Conservation (phyloP, 805 yeast species). For the Wickerhamomyces xylosicus region DNA sequence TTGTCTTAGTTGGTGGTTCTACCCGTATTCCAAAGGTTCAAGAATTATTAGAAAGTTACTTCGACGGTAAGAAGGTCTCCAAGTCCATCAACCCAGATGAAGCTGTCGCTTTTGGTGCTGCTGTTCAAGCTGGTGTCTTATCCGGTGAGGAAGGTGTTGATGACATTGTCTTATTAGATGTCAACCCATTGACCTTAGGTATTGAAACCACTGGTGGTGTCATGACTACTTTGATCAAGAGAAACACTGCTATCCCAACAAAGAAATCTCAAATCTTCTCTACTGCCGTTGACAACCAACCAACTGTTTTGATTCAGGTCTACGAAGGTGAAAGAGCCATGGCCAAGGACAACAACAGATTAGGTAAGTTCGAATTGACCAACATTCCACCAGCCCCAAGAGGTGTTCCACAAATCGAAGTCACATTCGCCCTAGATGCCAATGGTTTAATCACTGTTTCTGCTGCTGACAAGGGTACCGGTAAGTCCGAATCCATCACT, state of each 20-base stretch:
- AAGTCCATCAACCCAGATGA: constrained; percentile 98
- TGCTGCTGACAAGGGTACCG: constrained; percentile 91
- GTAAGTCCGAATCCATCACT: constrained; percentile 83
- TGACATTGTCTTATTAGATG: constrained; percentile 83
- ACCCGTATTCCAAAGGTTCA: constrained; percentile 99
- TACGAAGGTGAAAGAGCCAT: constrained; percentile 94
- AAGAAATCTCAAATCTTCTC: constrained; percentile 92
- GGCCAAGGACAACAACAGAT: constrained; percentile 85
- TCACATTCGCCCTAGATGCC: constrained; percentile 80
- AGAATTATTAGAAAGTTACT: constrained; percentile 80
- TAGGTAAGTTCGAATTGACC: constrained; percentile 79
- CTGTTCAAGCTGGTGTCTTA: constrained; percentile 97
- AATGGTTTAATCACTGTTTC: constrained; percentile 80
- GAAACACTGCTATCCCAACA: constrained; percentile 94
- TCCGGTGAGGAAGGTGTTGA: constrained; percentile 93
- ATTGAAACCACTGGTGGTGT: constrained; percentile 97
- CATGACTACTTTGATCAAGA: constrained; percentile 89
- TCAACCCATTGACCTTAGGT: constrained; percentile 89
- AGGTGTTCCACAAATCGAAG: constrained; percentile 87
- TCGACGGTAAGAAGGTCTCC: constrained; percentile 91
- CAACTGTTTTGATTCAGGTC: constrained; percentile 88
- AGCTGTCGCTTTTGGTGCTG: constrained; percentile 99
- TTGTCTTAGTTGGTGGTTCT: constrained; percentile 97
- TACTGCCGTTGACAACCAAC: constrained; percentile 94
- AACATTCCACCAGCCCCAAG: constrained; percentile 89